These are phyloP conservation scores for Barnettozyma wickerhamii DNA, from an alignment of 805 yeast species.

Conservation along the genomic window DNA sequence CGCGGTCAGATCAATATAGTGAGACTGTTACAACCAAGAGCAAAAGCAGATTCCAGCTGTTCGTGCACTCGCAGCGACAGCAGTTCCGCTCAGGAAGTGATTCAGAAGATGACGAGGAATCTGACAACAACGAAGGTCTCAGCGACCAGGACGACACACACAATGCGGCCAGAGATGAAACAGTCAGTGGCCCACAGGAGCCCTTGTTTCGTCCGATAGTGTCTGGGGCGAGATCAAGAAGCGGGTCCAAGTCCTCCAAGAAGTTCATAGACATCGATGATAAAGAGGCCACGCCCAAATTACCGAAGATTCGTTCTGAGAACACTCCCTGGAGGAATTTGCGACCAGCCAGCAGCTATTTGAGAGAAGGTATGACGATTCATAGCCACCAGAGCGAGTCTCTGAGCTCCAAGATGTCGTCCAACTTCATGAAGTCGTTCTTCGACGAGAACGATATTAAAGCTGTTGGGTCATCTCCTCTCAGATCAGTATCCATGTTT, in stretches of 20 bases:
- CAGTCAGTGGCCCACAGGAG: background rate
- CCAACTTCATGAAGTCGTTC: conserved; percentile 21
- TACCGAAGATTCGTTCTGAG: conserved; percentile 32
- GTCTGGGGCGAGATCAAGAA: conserved; percentile 2
- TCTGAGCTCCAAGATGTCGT: conserved; percentile 4
- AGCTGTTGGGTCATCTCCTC: conserved; percentile 7
- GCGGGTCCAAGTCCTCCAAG: conserved; percentile 1
- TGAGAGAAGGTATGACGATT: conserved; percentile 7
- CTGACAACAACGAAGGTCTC: conserved; percentile 5
- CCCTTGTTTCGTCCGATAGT: background rate
- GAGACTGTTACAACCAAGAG: background rate
- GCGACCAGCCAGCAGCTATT: conserved; percentile 20
- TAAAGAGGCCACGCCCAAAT: conserved; percentile 23
- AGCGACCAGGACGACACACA: background rate
- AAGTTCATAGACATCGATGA: conserved; percentile 25
- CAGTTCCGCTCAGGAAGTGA: conserved; percentile 15
- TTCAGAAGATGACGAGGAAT: conserved; percentile 11
- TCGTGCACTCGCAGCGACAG: conserved; percentile 3
- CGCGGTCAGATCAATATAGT: conserved; percentile 11
- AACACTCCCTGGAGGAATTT: conserved; percentile 34
- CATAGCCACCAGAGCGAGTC: background rate
- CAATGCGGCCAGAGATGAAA: background rate
- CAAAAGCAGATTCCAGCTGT: conserved; percentile 12
- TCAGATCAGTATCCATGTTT: conserved; percentile 20
- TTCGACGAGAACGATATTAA: conserved; percentile 13